These are phyloP conservation scores for Metschnikowia cerradonensis DNA, from an alignment of 805 yeast species.

Conservation along the genomic window DNA sequence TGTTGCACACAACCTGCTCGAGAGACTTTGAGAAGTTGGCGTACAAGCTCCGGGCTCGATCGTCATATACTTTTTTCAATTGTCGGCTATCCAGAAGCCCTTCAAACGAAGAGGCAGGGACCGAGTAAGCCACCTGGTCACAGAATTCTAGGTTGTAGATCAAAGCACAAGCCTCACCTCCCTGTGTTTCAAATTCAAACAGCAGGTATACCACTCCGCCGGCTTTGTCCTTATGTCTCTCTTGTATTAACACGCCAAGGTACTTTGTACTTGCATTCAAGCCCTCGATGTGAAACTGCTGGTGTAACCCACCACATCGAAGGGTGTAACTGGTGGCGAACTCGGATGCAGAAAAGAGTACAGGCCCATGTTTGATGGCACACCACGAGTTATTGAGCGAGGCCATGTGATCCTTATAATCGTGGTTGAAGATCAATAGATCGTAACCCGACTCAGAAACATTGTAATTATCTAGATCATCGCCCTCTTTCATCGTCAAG, in stretches of 20 bases:
- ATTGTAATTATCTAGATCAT: slow-evolving; percentile 17
- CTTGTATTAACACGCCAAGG: slow-evolving; percentile 57
- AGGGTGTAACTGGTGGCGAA: slow-evolving; percentile 37
- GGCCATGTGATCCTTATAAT: slow-evolving; percentile 30
- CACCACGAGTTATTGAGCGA: slow-evolving; percentile 60
- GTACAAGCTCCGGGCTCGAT: slow-evolving; percentile 52
- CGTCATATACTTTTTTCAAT: slow-evolving; percentile 51
- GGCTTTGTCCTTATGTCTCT: slow-evolving; percentile 24
- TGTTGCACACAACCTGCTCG: slow-evolving; percentile 73
- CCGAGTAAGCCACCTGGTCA: slow-evolving; percentile 78
- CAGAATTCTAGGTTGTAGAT: slow-evolving; percentile 77
- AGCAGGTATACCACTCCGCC: slow-evolving; percentile 66
- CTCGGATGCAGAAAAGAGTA: slow-evolving; percentile 20
- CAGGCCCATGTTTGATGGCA: slow-evolving; percentile 59
- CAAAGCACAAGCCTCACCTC: slow-evolving; percentile 59
- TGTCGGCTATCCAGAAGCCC: slow-evolving; percentile 12
- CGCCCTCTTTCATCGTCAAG: slow-evolving; percentile 23
- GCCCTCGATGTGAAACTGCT: slow-evolving; percentile 59
- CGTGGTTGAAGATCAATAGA: slow-evolving; percentile 47
- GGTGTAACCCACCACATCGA: slow-evolving; percentile 48
- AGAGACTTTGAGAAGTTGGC: slow-evolving; percentile 70
- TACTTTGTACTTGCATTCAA: slow-evolving; percentile 61
- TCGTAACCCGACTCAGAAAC: slow-evolving; percentile 29
- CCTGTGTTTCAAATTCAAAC: slow-evolving; percentile 54
- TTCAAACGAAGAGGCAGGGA: slow-evolving; percentile 47